Conservation (phyloP, 768 basidiomycete species). For the Termitomyces sp. region DNA sequence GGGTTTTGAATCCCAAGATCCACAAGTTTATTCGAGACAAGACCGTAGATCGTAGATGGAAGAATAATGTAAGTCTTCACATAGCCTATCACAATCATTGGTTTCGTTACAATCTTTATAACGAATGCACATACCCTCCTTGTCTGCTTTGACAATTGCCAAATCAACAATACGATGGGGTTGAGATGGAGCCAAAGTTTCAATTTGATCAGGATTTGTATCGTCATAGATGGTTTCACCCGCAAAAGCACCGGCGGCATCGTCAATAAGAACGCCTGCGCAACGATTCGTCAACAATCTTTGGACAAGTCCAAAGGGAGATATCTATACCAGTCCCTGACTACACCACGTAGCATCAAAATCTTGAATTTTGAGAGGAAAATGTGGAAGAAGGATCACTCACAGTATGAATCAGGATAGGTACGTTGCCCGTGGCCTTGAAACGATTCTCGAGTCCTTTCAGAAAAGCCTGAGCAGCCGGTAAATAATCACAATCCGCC, state of each 20-base stretch:
- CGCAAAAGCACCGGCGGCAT: constrained; percentile 36
- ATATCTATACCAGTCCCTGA: constrained; percentile 43
- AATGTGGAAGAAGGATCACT: constrained; percentile 16
- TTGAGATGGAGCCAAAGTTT: constrained; percentile 38
- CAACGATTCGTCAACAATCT: neutral
- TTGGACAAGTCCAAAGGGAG: neutral
- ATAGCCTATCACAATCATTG: constrained; percentile 33
- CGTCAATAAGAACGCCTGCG: constrained; percentile 40
- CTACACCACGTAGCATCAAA: constrained; percentile 20
- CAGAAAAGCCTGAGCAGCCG: constrained; percentile 42
- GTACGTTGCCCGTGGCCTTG: constrained; percentile 34
- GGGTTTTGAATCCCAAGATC: constrained; percentile 50
- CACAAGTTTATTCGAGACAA: constrained; percentile 43
- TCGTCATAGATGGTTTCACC: constrained; percentile 45
- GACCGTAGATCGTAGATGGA: constrained; percentile 58
- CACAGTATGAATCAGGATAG: constrained; percentile 62
- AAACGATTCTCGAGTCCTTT: constrained; percentile 47
- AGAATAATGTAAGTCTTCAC: constrained; percentile 47
- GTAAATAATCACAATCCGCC: constrained; percentile 41
- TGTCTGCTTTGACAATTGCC: constrained; percentile 42
- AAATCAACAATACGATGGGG: constrained; percentile 51
- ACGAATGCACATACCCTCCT: constrained; percentile 30
- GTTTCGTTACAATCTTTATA: neutral
- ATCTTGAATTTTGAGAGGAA: neutral
- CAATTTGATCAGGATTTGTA: constrained; percentile 39